Evolutionary conservation across 2,329 filamentous ascomycete species (phyloP).

Genomic region (Aspergillus cejpii): DNA sequence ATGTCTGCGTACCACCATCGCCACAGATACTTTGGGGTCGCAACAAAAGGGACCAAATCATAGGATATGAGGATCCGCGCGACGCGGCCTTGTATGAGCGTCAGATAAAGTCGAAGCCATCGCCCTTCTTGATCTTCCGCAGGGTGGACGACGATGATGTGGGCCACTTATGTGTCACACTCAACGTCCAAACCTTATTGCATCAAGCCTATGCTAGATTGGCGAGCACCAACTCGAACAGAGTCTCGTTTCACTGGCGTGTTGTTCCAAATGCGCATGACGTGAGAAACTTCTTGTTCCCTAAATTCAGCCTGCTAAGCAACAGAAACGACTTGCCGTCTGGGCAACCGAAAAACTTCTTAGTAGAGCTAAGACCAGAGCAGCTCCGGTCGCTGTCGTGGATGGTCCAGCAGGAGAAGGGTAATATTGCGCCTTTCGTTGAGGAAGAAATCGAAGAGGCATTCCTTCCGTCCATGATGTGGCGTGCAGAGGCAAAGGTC

Average conservation of each 20-base stretch:
- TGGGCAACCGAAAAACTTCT: slow-evolving; percentile 34
- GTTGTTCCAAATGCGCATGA: slow-evolving; percentile 43
- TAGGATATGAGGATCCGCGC: slow-evolving; percentile 47
- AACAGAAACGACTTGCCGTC: slow-evolving; percentile 37
- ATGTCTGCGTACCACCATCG: slow-evolving; percentile 28
- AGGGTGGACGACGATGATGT: slow-evolving; percentile 24
- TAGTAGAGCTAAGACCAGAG: slow-evolving; percentile 42
- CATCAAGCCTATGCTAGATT: slow-evolving; percentile 33
- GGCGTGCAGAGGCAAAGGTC: slow-evolving; percentile 51
- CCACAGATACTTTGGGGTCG: slow-evolving; percentile 32
- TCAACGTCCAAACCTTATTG: slow-evolving; percentile 35
- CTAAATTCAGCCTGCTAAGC: slow-evolving; percentile 38
- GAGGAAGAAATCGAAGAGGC: slow-evolving; percentile 55
- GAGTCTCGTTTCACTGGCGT: slow-evolving; percentile 39
- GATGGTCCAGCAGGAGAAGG: slow-evolving; percentile 53
- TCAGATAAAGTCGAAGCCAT: slow-evolving; percentile 44
- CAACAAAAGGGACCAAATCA: slow-evolving; percentile 25
- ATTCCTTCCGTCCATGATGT: slow-evolving; percentile 45
- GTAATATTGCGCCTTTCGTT: slow-evolving; percentile 36
- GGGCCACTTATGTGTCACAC: slow-evolving; percentile 35
- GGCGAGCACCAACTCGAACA: slow-evolving; percentile 6
- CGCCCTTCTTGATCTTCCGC: slow-evolving; percentile 39
- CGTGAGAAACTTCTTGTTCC: slow-evolving; percentile 28
- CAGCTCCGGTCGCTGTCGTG: slow-evolving; percentile 53
- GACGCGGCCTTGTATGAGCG: slow-evolving; percentile 48